Evolutionary conservation across 768 basidiomycete genomes (phyloP).

Genomic region (Pleurotus citrinopileatus): DNA sequence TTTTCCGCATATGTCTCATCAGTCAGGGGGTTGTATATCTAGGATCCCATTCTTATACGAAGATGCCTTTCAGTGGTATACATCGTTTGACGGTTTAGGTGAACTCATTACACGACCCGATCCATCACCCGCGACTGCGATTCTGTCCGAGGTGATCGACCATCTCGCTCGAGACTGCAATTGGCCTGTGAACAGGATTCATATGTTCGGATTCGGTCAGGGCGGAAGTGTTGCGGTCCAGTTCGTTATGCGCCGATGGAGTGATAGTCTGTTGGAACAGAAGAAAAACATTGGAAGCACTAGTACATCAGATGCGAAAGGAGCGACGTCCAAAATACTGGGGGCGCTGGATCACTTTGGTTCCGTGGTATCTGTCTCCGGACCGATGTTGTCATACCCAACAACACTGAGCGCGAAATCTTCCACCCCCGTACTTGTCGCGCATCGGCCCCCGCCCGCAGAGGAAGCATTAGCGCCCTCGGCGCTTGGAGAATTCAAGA

Average conservation of each 20-base stretch:
- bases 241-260: slow-evolving; percentile 58
- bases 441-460: slow-evolving; percentile 49
- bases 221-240: slow-evolving; percentile 81
- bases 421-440: slow-evolving; percentile 61
- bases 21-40: slow-evolving; percentile 35
- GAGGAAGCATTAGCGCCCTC: slow-evolving; percentile 40
- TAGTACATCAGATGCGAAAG: neutral
- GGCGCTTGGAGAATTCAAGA: slow-evolving; percentile 52
- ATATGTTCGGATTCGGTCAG: slow-evolving; percentile 87
- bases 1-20: slow-evolving; percentile 7
- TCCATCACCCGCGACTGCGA: slow-evolving; percentile 63
- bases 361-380: slow-evolving; percentile 66
- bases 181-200: slow-evolving; percentile 72
- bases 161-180: slow-evolving; percentile 57
- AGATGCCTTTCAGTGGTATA: slow-evolving; percentile 83
- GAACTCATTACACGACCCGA: slow-evolving; percentile 69
- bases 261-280: slow-evolving; percentile 23
- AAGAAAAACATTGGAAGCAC: slow-evolving; percentile 6
- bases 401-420: slow-evolving; percentile 54
- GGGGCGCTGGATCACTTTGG: slow-evolving; percentile 36
- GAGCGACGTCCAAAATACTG: neutral
- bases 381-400: slow-evolving; percentile 77
- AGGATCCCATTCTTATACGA: slow-evolving; percentile 71
- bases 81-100: slow-evolving; percentile 77
- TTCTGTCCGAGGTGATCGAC: slow-evolving; percentile 48